Conservation (phyloP, 2,329 filamentous ascomycete species). For the Sporothrix brasiliensis region DNA sequence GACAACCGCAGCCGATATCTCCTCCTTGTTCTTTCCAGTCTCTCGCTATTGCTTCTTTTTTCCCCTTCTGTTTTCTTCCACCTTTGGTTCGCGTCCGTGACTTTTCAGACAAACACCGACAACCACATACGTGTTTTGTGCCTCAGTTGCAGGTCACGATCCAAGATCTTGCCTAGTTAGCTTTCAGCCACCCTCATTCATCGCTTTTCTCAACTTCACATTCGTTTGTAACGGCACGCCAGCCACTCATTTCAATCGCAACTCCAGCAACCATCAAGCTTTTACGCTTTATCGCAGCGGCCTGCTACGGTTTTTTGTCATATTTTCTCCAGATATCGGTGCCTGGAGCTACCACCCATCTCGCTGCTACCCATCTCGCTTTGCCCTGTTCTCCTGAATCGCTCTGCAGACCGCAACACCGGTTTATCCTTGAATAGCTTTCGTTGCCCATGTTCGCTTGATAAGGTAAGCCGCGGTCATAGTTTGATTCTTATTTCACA, state of each 20-base stretch:
- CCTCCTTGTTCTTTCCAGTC: constrained; percentile 10
- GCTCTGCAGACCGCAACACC: neutral
- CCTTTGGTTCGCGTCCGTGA: neutral
- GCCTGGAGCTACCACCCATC: constrained; percentile 9
- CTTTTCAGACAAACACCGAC: neutral
- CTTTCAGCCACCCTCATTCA: neutral
- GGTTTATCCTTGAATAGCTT: neutral
- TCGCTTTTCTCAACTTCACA: neutral
- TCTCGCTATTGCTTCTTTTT: constrained; percentile 1
- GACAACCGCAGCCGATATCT: neutral
- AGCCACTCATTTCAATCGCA: constrained; percentile 24
- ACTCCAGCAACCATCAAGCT: neutral
- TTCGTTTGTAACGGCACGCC: constrained; percentile 25
- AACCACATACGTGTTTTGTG: neutral
- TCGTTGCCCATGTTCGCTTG: constrained; percentile 33
- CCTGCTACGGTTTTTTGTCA: constrained; percentile 33
- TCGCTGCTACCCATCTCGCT: neutral
- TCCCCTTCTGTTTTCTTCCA: neutral
- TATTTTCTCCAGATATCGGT: neutral
- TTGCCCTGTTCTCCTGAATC: neutral
- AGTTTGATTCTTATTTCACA: neutral
- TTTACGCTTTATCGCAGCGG: constrained; percentile 32
- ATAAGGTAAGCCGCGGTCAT: constrained; percentile 32
- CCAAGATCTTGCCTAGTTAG: no score
- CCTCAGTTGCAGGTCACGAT: no score